Evolutionary conservation across 2,329 filamentous ascomycete species (phyloP), one percentile per base, ranked within the genome.

Genomic region (Fusarium sp.): DNA sequence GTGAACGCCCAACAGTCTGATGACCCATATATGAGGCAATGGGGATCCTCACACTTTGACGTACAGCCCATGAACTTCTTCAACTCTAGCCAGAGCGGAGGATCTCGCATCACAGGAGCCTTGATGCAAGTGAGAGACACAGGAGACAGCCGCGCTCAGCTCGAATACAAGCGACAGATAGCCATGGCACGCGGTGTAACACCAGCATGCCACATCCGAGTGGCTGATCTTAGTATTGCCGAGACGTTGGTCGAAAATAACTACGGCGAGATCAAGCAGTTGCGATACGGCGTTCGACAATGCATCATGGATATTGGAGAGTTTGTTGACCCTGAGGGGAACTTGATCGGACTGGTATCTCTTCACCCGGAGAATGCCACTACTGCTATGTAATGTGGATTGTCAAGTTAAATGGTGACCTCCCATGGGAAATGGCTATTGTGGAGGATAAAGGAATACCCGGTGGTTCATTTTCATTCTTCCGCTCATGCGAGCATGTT

Each of bases 251-350:
- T 78, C 46, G 74, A 78, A 40, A 38, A 54, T 16, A 69, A 73
- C 54, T 44, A 56, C 18, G 76, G 76, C 19, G 57, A 74, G 56
- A 66, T 78, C 59, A 75, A 74, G 60, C 69, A 69, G 13, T 30
- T 78, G 42, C 71, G 76, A 32, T 77, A 75, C 38, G 76, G 76
- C 11, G 67, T 78, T 61, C 73, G 74, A 61, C 64, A 67, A 37
- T 73, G 75, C 44, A 73, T 76, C 33, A 73, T 78, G 76, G 76
- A 78, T 50, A 72, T 78, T 62, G 70, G 74, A 38, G 73, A 77
- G 70, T 78, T 78, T 54, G 63, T 78, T 42, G 76, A 78, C 32
- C 60, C 76, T n/a, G 76, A 78, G 28, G 76, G 76, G 28, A 78
- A 78, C 67, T 32, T 78, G 57, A 66, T 78, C 62, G 76, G 76